Conservation (phyloP, 208 protist species). For the Acanthamoeba sp. region DNA sequence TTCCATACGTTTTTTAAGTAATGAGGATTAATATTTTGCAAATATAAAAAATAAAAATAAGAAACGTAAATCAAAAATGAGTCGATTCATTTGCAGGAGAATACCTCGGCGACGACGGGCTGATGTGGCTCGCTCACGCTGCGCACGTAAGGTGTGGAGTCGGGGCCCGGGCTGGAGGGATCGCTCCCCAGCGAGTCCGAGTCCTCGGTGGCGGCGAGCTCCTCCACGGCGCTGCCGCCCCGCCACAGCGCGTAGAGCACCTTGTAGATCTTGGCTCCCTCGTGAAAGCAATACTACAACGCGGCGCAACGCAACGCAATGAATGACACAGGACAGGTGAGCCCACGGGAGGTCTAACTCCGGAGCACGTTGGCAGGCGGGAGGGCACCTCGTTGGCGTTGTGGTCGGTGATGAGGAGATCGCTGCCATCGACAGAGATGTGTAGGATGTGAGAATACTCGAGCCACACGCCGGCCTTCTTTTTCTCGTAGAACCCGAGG, state of each 20-base stretch:
- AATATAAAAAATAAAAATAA: neutral
- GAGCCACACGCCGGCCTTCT: slow-evolving; percentile 48
- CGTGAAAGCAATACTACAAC: slow-evolving; percentile 46
- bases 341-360: neutral
- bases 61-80: neutral
- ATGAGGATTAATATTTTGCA: too few species aligned
- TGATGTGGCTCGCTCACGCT: slow-evolving; percentile 18
- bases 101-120: neutral
- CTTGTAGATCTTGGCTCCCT: slow-evolving; percentile 25
- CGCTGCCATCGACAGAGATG: neutral
- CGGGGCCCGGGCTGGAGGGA: neutral
- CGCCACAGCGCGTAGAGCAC: neutral
- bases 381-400: slow-evolving; percentile 8
- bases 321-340: neutral
- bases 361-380: too few species aligned
- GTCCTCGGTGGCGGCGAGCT: slow-evolving; percentile 1
- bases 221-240: neutral
- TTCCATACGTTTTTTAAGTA: neutral
- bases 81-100: too few species aligned
- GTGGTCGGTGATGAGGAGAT: slow-evolving; percentile 28
- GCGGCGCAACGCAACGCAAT: neutral
- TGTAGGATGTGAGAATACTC: neutral
- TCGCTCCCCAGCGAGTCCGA: slow-evolving; percentile 45
- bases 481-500: slow-evolving; percentile 54
- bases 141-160: neutral